Evolutionary conservation across 495 filamentous ascomycete species (phyloP), one percentile per base, ranked within the genome.

Genomic region (Neurospora sp.): DNA sequence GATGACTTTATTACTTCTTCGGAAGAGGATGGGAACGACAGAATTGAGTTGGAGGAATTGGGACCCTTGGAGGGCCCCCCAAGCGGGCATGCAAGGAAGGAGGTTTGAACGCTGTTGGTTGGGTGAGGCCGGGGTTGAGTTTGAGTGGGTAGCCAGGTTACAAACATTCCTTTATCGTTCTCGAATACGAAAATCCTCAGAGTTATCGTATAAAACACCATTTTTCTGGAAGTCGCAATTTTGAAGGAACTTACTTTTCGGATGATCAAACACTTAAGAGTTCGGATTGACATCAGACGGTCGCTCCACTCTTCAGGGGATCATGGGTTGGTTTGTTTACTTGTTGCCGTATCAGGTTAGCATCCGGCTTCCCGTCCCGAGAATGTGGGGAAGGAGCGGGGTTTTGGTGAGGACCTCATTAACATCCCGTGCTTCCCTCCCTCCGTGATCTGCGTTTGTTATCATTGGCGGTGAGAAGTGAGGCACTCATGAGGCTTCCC

Each of bases 1-100:
- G 76, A 72, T 39, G 77, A 80, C 71, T 73, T 73, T 69, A 70
- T 74, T 14, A 75, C 76, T 38, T 71, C 76, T 20, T 76, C 71
- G 74, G 71, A 74, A 9, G 35, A 73, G 7, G 53, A 35, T 18
- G 53, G 27, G 14, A 16, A 65, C 14, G 27, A 65, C 53, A 31
- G 53, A 5, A 65, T 65, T 37, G 53, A 65, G 27, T 65, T 65
- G 53, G 53, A 65, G 6, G 53, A 65, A 37, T 27, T 65, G 53
- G 53, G 53, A 35, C 53, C 53, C 53, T 37, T 65, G 53, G 53
- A 65, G 14, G 53, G 27, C 12, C 27, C 53, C 11, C 27, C 53
- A 65, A 65, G 53, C 53, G 53, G 53, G 27, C 27, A 35, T 65
- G 53, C 53, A 65, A 65, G 53, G 53, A 65, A 65, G 14, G 27